Base-by-base conservation (phyloP, 2,329 filamentous ascomycete species). In the Diaporthe sp. region DNA sequence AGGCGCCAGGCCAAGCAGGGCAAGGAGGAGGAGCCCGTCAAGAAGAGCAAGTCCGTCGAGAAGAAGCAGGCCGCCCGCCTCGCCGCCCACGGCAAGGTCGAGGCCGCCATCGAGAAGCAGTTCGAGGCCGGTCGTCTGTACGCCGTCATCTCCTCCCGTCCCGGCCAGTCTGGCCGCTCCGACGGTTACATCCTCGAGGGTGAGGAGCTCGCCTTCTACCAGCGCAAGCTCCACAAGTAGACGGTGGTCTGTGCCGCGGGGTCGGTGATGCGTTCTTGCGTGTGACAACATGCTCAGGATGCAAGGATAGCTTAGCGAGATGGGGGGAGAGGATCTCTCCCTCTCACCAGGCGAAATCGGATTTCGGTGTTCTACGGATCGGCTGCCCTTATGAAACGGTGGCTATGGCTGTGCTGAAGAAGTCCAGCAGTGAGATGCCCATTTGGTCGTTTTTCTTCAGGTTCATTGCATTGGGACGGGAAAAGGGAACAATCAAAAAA, bases 201-300 rank as follows among this genome's bases (percentile, higher is more conserved):
- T 84, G 97, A 99, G 88, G 97, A 99, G 93, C 92, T 99, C 85
- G 95, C 96, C 88, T 99, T 99, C 94, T 99, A 99, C 95, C 96
- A 98, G 94, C 94, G 94, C 90, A 96, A 96, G 90, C 95, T 98
- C 88, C 94, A 97, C 93, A 98, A 98, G 92, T 98, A 98, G 90
- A 91, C 42, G 75, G 8, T 77, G 80, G 65, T 31, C 39, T 65
- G 53, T 17, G 22, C 51, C 25, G 39, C 25, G 25, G 31, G 47
- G 63, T 34, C 6, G 28, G 17, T 17, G 63, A 25, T 31, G 49
- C 7, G 9, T 17, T 20, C 28, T 34, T 17, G 67, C 0, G 20
- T 53, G 65, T 6, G 44, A 71, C 28, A 15, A 49, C 44, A 49
- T 12, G 5, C 12, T 34, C 51, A 47, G 60, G 65, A 63, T 63